Conservation (phyloP, 345 rosid genomes). For the Heritiera littoralis region DNA sequence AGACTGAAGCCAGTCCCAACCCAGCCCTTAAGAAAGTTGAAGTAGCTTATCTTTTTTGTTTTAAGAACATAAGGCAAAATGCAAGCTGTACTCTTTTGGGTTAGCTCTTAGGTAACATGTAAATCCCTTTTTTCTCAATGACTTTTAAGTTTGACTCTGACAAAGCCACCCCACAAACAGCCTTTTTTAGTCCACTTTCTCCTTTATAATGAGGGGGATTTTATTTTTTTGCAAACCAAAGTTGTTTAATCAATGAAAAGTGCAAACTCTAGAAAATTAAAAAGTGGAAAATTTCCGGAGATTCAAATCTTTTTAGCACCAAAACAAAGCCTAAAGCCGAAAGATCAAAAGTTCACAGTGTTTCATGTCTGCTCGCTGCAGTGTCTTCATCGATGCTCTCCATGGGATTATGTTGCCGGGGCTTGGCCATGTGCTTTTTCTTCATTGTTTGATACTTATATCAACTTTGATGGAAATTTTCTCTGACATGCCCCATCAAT, state of each 20-base stretch:
- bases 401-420: neutral
- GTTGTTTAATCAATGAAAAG: neutral
- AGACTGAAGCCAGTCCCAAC: neutral
- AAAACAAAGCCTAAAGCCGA: constrained; percentile 36
- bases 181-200: neutral
- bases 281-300: neutral
- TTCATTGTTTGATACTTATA: neutral
- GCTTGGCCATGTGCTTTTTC: neutral
- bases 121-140: neutral
- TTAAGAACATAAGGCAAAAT: neutral
- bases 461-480: constrained; percentile 1
- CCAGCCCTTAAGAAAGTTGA: neutral
- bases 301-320: constrained; percentile 40
- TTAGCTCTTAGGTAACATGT: neutral
- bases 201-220: no score
- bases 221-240: neutral
- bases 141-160: constrained; percentile 14
- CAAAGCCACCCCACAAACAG: neutral
- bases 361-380: constrained; percentile 17
- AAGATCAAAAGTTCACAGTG: constrained; percentile 32
- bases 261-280: neutral
- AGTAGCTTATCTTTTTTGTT: neutral
- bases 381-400: constrained; percentile 18
- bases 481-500: constrained; percentile 30
- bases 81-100: constrained; percentile 3